Evolutionary conservation across 768 basidiomycete genomes (phyloP).

Genomic region (Clitopilus hobsonii): DNA sequence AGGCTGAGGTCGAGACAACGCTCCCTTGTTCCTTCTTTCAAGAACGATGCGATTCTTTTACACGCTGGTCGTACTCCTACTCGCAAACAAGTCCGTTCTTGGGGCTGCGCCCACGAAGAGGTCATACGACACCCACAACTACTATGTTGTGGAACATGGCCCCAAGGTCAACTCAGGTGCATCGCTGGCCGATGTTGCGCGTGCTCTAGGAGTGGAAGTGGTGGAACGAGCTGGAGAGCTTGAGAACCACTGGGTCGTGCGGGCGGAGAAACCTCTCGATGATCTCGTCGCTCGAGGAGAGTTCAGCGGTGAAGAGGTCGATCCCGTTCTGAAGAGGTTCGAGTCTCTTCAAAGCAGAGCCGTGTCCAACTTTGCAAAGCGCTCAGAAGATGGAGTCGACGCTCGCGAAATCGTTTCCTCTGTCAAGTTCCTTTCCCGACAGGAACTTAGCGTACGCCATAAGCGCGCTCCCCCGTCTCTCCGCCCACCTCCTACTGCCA

Average conservation of each 20-base stretch:
- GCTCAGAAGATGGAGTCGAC: slow-evolving; percentile 34
- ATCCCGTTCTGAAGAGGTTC: slow-evolving; percentile 48
- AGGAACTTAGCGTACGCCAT: slow-evolving; percentile 59
- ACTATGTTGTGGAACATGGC: slow-evolving; percentile 76
- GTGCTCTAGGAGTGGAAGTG: slow-evolving; percentile 70
- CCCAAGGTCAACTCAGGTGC: slow-evolving; percentile 35
- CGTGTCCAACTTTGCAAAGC: slow-evolving; percentile 26
- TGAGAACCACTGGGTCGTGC: slow-evolving; percentile 76
- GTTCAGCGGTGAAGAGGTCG: slow-evolving; percentile 16
- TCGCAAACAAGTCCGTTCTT: slow-evolving; percentile 22
- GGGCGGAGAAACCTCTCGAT: slow-evolving; percentile 37
- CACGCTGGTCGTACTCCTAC: slow-evolving; percentile 26
- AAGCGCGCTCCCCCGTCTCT: slow-evolving; percentile 73
- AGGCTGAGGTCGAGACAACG: neutral
- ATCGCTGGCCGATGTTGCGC: slow-evolving; percentile 56
- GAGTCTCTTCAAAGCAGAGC: slow-evolving; percentile 37
- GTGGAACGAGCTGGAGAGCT: slow-evolving; percentile 89
- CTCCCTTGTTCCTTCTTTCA: slow-evolving; percentile 5
- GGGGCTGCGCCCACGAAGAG: slow-evolving; percentile 42
- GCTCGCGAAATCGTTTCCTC: slow-evolving; percentile 47
- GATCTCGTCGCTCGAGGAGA: slow-evolving; percentile 27
- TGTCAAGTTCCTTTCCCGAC: slow-evolving; percentile 56
- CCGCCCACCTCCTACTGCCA: slow-evolving; percentile 32
- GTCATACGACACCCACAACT: slow-evolving; percentile 62
- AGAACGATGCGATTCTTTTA: slow-evolving; percentile 24